Conservation (phyloP, 2,329 filamentous ascomycete species). For the Penicillium capsulatum region DNA sequence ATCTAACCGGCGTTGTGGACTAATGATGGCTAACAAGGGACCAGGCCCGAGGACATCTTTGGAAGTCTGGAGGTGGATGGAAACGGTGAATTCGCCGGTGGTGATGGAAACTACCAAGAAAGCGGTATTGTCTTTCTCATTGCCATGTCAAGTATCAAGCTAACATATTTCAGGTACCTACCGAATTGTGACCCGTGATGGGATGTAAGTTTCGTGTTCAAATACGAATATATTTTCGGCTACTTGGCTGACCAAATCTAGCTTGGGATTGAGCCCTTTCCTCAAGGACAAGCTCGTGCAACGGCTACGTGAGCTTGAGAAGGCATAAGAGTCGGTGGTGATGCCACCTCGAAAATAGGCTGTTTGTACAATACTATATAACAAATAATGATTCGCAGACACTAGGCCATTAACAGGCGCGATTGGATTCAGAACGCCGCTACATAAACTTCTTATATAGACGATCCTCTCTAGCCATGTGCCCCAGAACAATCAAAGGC, state of each 20-base stretch:
- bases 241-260: conserved; percentile 31
- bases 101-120: conserved; percentile 55
- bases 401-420: no score
- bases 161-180: conserved; percentile 47
- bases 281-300: conserved; percentile 49
- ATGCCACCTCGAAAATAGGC: background rate
- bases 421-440: no score
- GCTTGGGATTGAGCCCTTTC: conserved; percentile 47
- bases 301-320: conserved; percentile 39
- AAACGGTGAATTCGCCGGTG: conserved; percentile 54
- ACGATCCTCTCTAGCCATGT: no score
- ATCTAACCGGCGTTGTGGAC: background rate
- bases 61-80: conserved; percentile 61
- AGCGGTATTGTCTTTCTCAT: conserved; percentile 43
- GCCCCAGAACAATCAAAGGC: no score
- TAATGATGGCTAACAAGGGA: conserved; percentile 9
- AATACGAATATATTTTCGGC: no score
- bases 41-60: conserved; percentile 60
- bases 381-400: no score
- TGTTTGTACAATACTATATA: no score
- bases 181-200: conserved; percentile 56
- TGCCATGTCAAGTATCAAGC: background rate
- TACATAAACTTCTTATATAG: no score
- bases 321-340: conserved; percentile 10
- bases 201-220: conserved; percentile 46